Conservation (phyloP, 106 monocot genomes). For the Allium fistulosum region DNA sequence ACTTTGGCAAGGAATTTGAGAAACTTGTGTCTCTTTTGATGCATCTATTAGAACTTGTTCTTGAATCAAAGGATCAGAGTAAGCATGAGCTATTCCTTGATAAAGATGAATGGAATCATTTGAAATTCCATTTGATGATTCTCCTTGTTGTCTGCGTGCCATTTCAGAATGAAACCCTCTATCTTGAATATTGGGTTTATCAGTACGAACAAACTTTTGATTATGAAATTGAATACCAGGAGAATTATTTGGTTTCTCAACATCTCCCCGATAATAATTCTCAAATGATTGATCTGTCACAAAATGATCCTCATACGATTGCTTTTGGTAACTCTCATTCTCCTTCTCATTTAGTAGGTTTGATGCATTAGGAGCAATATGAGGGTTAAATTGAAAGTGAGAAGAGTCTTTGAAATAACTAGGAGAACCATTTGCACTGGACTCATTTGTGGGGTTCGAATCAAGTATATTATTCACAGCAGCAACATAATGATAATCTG, state of each 20-base stretch:
- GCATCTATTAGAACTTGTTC: slow-evolving; percentile 12
- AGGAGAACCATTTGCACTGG: slow-evolving; percentile 44
- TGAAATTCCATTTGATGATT: slow-evolving; percentile 14
- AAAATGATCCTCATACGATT: slow-evolving; percentile 26
- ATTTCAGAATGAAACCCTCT: slow-evolving; percentile 44
- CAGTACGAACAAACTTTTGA: slow-evolving; percentile 20
- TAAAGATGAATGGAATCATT: slow-evolving; percentile 25
- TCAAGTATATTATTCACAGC: slow-evolving; percentile 82
- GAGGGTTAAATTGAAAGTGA: slow-evolving; percentile 24
- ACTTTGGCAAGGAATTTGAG: slow-evolving; percentile 11
- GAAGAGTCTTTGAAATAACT: slow-evolving; percentile 27
- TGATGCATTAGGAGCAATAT: slow-evolving; percentile 1
- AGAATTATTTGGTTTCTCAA: slow-evolving; percentile 11
- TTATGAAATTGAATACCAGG: slow-evolving; percentile 14
- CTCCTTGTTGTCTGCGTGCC: slow-evolving; percentile 16
- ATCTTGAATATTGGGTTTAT: slow-evolving; percentile 20
- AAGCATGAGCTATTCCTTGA: slow-evolving; percentile 50
- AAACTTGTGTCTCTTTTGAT: slow-evolving; percentile 3
- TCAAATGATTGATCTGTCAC: slow-evolving; percentile 18
- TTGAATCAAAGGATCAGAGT: slow-evolving; percentile 60
- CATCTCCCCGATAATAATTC: slow-evolving; percentile 20
- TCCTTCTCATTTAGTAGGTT: slow-evolving; percentile 19
- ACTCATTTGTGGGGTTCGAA: slow-evolving; percentile 36
- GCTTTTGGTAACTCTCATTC: slow-evolving; percentile 20
- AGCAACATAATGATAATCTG: slow-evolving; percentile 68